Evolutionary conservation across 2,329 filamentous ascomycete species (phyloP), one percentile per base, ranked within the genome.

Genomic region (Raffaelea ambrosiae): DNA sequence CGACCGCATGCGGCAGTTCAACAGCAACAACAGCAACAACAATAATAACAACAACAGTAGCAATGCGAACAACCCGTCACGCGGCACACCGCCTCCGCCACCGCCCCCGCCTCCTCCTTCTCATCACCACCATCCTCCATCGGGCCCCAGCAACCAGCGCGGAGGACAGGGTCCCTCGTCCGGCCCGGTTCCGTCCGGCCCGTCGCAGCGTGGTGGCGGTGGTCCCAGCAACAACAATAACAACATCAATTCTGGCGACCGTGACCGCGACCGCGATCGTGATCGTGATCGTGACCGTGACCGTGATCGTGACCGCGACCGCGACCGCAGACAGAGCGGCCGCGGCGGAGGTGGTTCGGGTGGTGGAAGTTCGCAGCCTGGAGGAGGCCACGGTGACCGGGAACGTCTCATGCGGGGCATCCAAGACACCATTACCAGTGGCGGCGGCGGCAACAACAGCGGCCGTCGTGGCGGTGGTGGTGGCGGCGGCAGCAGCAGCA

Each of bases 381-480:
- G 26, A 29, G 26, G 26, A 29, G 26, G 26, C 13, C 7, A 29
- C 13, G 26, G 26, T 29, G 26, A 48, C n/a, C 46, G 46, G 18
- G 66, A 70, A 50, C 68, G 78, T 49, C 76, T 82, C 55, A 65
- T 83, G 26, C 72, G 73, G 13, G 73, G 75, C 41, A 82, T 84
- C 50, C 60, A 74, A 55, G 54, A 68, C 58, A 65, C 66, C 59
- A 61, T 58, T 20, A 66, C 62, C 26, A 66, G 63, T 40, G 66
- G 63, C 10, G 63, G 57, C 39, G 54, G 62, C 33, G 20, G 61
- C 65, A 57, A 65, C 11, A 19, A 41, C 23, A n/a, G 22, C 11
- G 20, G 40, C 21, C 66, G 63, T 26, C 66, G 63, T 41, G 64
- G 62, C 33, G 13, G 49, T 51, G 66, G 63, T 38, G 65, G 61